phyloP scores from a whole-genome alignment of 257 asterid genomes.

The Capsicum pubescens region DNA sequence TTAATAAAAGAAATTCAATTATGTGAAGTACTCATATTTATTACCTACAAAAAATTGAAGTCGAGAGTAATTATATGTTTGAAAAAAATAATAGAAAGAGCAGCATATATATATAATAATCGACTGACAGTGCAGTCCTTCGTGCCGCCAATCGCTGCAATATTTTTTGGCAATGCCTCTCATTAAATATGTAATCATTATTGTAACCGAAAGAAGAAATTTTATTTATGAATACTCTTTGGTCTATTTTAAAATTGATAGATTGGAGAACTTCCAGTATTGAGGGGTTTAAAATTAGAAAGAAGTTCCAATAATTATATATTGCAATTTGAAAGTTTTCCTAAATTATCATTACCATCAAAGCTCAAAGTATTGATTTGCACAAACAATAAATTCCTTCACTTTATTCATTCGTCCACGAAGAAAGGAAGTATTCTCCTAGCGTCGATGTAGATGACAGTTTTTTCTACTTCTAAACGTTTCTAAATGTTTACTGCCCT shows the following conservation, averaged over 20 bases:
- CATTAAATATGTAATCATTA: constrained; percentile 24
- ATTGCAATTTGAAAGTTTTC: not conserved
- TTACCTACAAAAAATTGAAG: not conserved
- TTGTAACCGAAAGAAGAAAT: not conserved
- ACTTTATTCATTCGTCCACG: too few species aligned
- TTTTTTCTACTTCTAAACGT: too few species aligned
- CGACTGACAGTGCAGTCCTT: constrained; percentile 23
- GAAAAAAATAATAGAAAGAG: not conserved
- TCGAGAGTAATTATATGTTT: not conserved
- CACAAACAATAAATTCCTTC: too few species aligned
- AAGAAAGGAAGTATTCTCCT: not conserved
- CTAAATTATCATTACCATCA: too few species aligned
- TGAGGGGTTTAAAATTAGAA: not conserved
- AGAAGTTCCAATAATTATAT: not conserved
- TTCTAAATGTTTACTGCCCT: not conserved
- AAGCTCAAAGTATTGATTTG: too few species aligned
- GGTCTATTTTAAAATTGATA: not conserved
- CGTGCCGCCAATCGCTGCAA: constrained; percentile 23
- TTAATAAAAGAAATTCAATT: constrained; percentile 18
- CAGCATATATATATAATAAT: constrained; percentile 15
- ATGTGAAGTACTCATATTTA: not conserved
- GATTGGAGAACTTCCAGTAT: not conserved
- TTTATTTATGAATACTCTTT: not conserved
- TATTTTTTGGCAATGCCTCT: not conserved
- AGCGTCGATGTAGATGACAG: not conserved